Conservation (phyloP, 1,139 yeast genomes). For the Lodderomyces parapsilosis region DNA sequence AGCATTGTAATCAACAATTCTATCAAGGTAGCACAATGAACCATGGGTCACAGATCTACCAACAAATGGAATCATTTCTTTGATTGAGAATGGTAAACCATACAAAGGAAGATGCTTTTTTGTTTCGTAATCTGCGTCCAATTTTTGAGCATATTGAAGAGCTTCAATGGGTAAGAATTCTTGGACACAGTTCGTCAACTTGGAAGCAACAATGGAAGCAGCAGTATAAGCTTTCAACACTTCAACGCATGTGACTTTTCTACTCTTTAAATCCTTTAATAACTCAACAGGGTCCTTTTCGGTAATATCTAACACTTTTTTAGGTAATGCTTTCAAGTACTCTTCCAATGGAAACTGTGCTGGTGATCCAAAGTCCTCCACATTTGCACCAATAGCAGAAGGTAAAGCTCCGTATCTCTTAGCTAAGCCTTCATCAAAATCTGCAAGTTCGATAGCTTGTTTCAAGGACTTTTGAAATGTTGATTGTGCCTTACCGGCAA, state of each 20-base stretch:
- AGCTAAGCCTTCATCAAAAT: constrained; percentile 17
- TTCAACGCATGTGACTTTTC: constrained; percentile 21
- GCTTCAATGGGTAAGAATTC: constrained; percentile 22
- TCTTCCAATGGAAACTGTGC: constrained; percentile 20
- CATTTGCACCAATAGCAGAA: constrained; percentile 19
- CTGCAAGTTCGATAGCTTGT: constrained; percentile 20
- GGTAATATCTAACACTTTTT: constrained; percentile 15
- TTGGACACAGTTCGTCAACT: constrained; percentile 22
- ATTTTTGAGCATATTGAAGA: constrained; percentile 17
- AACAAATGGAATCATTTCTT: constrained; percentile 20
- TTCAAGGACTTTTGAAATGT: constrained; percentile 16
- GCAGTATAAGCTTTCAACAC: constrained; percentile 30
- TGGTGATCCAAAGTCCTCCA: constrained; percentile 23
- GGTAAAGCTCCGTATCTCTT: constrained; percentile 17
- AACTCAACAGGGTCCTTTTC: constrained; percentile 19
- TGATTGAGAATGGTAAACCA: constrained; percentile 25
- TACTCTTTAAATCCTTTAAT: constrained; percentile 13
- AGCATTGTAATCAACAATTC: constrained; percentile 22
- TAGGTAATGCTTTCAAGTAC: constrained; percentile 16
- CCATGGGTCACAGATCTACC: constrained; percentile 22
- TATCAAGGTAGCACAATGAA: constrained; percentile 20
- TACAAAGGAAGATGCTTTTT: constrained; percentile 18
- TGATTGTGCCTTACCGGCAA: constrained; percentile 17
- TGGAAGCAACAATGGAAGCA: constrained; percentile 22
- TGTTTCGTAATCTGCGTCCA: constrained; percentile 17